Base-by-base conservation (phyloP, 768 basidiomycete species). In the Rhizopogon roseolus region DNA sequence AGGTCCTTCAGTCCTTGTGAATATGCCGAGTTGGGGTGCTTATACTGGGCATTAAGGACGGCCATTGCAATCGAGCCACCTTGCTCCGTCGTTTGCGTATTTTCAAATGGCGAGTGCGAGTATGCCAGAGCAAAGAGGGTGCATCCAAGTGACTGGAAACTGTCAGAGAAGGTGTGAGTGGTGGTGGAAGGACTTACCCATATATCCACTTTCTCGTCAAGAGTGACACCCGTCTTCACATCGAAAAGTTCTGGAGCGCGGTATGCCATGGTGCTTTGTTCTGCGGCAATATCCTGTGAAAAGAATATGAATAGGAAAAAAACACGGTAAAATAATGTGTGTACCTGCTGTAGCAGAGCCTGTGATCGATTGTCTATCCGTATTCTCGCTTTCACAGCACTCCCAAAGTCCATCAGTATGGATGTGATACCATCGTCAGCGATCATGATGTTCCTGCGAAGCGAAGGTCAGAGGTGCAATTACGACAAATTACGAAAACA, bases 41-140 rank as follows among this genome's bases (percentile, higher is more conserved):
- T 87, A 72, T 95, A 99, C 60, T 90, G 86, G 0, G 93, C 96
- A 59, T 90, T 93, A 55, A 94, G 75, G 48, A 97, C 96, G 0
- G 96, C 94, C 95, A 99, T 96, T 1, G 95, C 95, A 64, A 98
- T 93, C 43, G 92, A 95, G 11, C 93, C 93, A 36, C 96, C 96
- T 66, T 97, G 95, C 61, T 93, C 91, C 3, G 89, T 93, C 5
- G 89, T 91, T 68, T 91, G 90, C 0, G 79, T 82, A 57, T 88
- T 95, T 73, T 99, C 96, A 62, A 99, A 99, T 0, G 96, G 96
- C 2, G 96, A 98, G 64, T 93, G 91, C 2, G 88, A 88, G 71
- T 98, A 98, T 0, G 94, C 94, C 43, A 98, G 81, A 0, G 97
- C 94, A 61, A 83, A 99, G 44, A 99, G 77, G 0, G 94, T 95